Evolutionary conservation across 2,329 filamentous ascomycete species (phyloP).

Genomic region (Scytalidium lignicola): DNA sequence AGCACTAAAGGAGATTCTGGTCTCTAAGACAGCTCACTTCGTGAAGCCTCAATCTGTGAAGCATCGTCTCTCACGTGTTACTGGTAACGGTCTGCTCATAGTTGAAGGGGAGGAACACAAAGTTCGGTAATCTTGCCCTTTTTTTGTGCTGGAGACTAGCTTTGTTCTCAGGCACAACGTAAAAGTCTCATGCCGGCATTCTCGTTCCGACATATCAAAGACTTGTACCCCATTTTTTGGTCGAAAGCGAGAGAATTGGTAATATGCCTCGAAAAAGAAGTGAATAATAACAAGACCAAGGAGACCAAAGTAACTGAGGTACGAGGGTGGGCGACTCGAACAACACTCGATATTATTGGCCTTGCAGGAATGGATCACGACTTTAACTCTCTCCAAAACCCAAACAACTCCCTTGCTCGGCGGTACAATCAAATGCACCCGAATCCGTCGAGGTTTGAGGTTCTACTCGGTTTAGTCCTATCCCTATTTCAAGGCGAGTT

Average conservation of each 20-base stretch:
- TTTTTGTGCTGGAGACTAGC: background rate
- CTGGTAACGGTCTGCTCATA: constrained; percentile 69
- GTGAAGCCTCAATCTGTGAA: constrained; percentile 54
- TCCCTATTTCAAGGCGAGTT: constrained; percentile 53
- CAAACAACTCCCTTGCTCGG: constrained; percentile 50
- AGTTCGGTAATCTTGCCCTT: constrained; percentile 26
- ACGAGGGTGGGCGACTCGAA: constrained; percentile 54
- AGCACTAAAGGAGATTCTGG: constrained; percentile 59
- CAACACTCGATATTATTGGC: constrained; percentile 70
- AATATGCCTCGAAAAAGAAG: constrained; percentile 40
- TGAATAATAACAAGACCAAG: constrained; percentile 1
- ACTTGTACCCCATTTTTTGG: constrained; percentile 81
- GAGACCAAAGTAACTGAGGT: constrained; percentile 10
- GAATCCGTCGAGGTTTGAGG: constrained; percentile 42
- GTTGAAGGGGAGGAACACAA: constrained; percentile 86
- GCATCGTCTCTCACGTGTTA: constrained; percentile 52
- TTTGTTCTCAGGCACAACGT: constrained; percentile 43
- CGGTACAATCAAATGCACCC: constrained; percentile 51
- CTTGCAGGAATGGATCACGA: constrained; percentile 64
- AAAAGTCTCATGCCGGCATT: constrained; percentile 77
- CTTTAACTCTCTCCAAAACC: constrained; percentile 60
- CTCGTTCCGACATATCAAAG: constrained; percentile 75
- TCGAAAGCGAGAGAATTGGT: constrained; percentile 52
- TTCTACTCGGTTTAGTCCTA: constrained; percentile 52
- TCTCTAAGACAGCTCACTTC: constrained; percentile 64